Conservation (phyloP, 768 basidiomycete species). For the Lentinula sp. region DNA sequence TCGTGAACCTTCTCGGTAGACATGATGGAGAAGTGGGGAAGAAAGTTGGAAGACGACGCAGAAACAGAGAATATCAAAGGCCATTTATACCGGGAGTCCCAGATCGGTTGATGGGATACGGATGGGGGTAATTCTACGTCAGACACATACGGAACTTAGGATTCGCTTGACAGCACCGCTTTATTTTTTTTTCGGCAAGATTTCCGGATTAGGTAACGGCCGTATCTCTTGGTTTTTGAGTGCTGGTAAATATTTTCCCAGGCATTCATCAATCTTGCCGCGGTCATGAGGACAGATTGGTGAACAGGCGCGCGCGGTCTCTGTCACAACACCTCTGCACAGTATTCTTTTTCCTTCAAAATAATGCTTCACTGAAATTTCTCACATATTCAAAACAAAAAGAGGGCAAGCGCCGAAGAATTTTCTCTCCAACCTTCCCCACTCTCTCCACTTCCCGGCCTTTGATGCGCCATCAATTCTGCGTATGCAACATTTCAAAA, state of each 20-base stretch:
- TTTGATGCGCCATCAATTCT: neutral
- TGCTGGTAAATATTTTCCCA: too few species aligned
- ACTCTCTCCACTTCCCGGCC: neutral
- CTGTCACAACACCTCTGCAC: too few species aligned
- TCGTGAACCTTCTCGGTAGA: constrained; percentile 7
- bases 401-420: neutral
- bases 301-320: too few species aligned
- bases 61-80: neutral
- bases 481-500: neutral
- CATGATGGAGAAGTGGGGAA: constrained; percentile 2
- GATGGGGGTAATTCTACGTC: neutral
- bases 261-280: too few species aligned
- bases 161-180: neutral
- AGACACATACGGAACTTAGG: neutral
- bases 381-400: too few species aligned
- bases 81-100: neutral
- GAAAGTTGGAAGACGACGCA: neutral
- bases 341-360: too few species aligned
- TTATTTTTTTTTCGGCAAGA: neutral
- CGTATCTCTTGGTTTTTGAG: neutral
- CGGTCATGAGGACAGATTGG: too few species aligned
- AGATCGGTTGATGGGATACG: neutral
- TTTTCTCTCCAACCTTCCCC: neutral
- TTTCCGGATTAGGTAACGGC: neutral
- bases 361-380: too few species aligned